These are phyloP conservation scores for Syzygium malaccense DNA, from an alignment of 441 rosid species.

Conservation along the genomic window DNA sequence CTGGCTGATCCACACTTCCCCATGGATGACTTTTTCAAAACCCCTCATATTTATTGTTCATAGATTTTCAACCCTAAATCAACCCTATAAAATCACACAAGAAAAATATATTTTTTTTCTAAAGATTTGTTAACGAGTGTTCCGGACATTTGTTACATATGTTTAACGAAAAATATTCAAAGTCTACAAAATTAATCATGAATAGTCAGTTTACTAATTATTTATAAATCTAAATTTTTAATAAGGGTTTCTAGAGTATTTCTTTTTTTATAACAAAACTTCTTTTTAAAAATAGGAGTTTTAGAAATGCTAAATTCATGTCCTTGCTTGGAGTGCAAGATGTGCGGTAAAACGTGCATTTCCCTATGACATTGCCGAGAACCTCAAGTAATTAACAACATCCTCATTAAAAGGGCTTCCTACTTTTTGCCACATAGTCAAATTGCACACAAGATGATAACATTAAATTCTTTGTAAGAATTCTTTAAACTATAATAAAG, in stretches of 20 bases:
- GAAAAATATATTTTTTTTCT: neutral
- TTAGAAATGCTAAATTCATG: neutral
- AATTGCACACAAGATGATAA: neutral
- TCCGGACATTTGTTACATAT: neutral
- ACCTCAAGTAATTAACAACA: neutral
- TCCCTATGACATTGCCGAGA: neutral
- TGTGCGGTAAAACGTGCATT: neutral
- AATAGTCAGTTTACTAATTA: neutral
- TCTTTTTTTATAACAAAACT: neutral
- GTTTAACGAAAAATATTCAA: neutral
- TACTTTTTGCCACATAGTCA: conserved; percentile 10
- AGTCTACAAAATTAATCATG: neutral
- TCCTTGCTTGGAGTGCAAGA: neutral
- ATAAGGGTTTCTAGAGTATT: neutral
- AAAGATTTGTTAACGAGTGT: neutral
- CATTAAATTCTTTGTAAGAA: neutral
- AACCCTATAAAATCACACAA: neutral
- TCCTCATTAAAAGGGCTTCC: conserved; percentile 11
- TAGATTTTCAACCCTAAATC: neutral
- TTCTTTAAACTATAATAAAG: conserved; percentile 16
- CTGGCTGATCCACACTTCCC: neutral
- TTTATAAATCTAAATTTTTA: neutral
- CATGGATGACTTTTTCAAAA: neutral
- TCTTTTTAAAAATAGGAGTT: neutral
- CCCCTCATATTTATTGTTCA: neutral